Conservation (phyloP, 805 yeast genomes). For the Metschnikowia baotianmanensis region DNA sequence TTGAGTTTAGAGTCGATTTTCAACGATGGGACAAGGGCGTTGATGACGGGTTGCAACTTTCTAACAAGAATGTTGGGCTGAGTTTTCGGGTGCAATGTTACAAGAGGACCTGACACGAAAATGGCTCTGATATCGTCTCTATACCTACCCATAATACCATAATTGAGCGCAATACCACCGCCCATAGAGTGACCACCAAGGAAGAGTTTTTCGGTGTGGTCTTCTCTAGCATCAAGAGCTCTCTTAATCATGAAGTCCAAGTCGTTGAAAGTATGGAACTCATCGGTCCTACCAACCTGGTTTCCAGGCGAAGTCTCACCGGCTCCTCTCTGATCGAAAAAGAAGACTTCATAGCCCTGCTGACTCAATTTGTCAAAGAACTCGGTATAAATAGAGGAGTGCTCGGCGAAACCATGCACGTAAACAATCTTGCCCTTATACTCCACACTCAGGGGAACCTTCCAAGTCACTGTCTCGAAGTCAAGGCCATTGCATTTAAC, state of each 20-base stretch:
- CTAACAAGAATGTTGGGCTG: slow-evolving; percentile 49
- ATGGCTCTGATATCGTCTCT: slow-evolving; percentile 46
- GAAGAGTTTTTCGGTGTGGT: slow-evolving; percentile 39
- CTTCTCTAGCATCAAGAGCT: slow-evolving; percentile 35
- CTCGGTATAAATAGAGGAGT: slow-evolving; percentile 46
- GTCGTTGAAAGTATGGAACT: slow-evolving; percentile 54
- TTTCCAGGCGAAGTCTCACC: slow-evolving; percentile 61
- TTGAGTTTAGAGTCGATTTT: slow-evolving; percentile 55
- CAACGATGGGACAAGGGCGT: slow-evolving; percentile 44
- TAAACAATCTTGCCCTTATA: slow-evolving; percentile 55
- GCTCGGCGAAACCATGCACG: slow-evolving; percentile 75
- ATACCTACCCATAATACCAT: slow-evolving; percentile 54
- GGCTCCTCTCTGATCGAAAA: slow-evolving; percentile 75
- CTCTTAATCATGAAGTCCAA: slow-evolving; percentile 54
- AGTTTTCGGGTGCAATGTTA: slow-evolving; percentile 55
- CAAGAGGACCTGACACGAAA: slow-evolving; percentile 57
- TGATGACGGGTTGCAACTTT: slow-evolving; percentile 38
- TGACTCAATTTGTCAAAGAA: slow-evolving; percentile 51
- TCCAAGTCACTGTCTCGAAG: slow-evolving; percentile 42
- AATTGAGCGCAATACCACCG: slow-evolving; percentile 67
- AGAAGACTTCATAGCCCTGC: slow-evolving; percentile 61
- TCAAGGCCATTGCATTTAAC: slow-evolving; percentile 38
- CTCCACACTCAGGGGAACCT: slow-evolving; percentile 30
- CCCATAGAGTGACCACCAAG: slow-evolving; percentile 81
- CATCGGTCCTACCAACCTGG: slow-evolving; percentile 55